Percentiles rank a stretch among this genome's conserved stretches.
Evolutionary conservation across 1,139 yeast genomes (phyloP).

Genomic region (Yamadazyma atlantica): DNA sequence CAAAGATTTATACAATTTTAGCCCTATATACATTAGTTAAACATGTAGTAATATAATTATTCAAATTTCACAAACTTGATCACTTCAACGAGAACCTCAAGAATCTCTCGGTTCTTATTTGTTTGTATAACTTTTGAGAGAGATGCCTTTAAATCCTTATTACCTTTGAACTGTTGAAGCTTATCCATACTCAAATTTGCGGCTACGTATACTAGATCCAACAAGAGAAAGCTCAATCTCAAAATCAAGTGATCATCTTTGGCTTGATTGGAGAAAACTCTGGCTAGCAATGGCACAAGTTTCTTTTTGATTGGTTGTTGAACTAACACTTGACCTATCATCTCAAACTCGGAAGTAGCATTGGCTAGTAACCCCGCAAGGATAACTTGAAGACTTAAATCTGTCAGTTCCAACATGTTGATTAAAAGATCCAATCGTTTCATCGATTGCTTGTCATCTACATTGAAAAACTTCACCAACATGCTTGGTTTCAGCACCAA

Average conservation of each 20-base stretch:
- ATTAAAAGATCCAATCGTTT: conserved; percentile 38
- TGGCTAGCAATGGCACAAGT: conserved; percentile 21
- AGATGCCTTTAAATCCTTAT: conserved; percentile 19
- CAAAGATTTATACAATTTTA: conserved; percentile 41
- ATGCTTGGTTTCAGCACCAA: conserved; percentile 44
- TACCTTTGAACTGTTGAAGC: conserved; percentile 12
- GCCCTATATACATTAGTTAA: not conserved
- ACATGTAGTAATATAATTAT: not conserved
- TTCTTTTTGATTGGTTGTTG: conserved; percentile 24
- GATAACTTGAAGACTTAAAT: conserved; percentile 37
- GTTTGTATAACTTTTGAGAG: conserved; percentile 16
- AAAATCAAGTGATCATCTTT: conserved; percentile 31
- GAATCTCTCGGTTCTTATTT: conserved; percentile 18
- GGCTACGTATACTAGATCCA: conserved; percentile 30
- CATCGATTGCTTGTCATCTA: conserved; percentile 26
- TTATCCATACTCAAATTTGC: conserved; percentile 12
- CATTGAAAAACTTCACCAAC: conserved; percentile 51
- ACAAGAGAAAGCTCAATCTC: conserved; percentile 34
- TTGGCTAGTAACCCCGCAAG: conserved; percentile 51
- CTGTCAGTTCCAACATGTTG: conserved; percentile 39
- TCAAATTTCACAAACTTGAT: conserved; percentile 19
- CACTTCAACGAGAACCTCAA: conserved; percentile 21
- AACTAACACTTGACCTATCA: conserved; percentile 38
- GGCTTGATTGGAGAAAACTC: conserved; percentile 30
- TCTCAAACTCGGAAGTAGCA: conserved; percentile 46